Conservation (phyloP, 1,284 basidiomycete genomes). For the Ustilago curta region DNA sequence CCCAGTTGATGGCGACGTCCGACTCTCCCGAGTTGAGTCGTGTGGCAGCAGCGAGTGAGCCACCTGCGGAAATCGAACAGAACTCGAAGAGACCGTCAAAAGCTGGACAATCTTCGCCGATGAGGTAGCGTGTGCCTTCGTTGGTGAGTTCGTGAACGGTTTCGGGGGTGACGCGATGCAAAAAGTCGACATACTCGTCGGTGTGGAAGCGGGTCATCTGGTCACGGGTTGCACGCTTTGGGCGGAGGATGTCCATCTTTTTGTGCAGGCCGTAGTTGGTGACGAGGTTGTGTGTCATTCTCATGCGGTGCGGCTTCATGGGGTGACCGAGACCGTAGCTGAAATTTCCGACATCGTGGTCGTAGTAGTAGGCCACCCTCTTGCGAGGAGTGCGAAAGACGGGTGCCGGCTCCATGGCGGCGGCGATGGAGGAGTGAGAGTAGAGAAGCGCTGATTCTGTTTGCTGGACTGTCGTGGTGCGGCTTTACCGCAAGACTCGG, state of each 20-base stretch:
- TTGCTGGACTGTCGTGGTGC: background rate
- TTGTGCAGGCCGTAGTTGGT: slow-evolving; percentile 88
- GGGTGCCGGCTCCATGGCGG: slow-evolving; percentile 56
- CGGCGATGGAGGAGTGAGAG: background rate
- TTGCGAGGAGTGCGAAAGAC: slow-evolving; percentile 50
- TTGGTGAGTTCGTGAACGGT: slow-evolving; percentile 75
- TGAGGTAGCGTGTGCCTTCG: slow-evolving; percentile 73
- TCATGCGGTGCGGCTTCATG: slow-evolving; percentile 83
- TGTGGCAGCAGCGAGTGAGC: slow-evolving; percentile 82
- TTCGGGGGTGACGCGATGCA: slow-evolving; percentile 83
- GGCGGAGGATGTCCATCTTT: slow-evolving; percentile 88
- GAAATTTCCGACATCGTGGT: slow-evolving; percentile 80
- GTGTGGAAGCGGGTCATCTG: slow-evolving; percentile 94
- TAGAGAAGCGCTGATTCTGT: background rate
- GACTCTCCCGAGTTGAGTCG: slow-evolving; percentile 83
- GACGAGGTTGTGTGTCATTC: slow-evolving; percentile 85
- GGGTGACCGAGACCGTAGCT: slow-evolving; percentile 89
- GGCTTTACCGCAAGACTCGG: background rate
- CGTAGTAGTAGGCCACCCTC: slow-evolving; percentile 62
- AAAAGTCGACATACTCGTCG: slow-evolving; percentile 95
- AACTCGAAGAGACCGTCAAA: slow-evolving; percentile 98
- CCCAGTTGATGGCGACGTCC: slow-evolving; percentile 97
- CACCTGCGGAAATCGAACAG: slow-evolving; percentile 94
- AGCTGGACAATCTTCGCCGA: slow-evolving; percentile 92
- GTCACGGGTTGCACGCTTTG: slow-evolving; percentile 82